phyloP scores from a whole-genome alignment of 805 yeast genomes.

The Saccharomyces jurei region DNA sequence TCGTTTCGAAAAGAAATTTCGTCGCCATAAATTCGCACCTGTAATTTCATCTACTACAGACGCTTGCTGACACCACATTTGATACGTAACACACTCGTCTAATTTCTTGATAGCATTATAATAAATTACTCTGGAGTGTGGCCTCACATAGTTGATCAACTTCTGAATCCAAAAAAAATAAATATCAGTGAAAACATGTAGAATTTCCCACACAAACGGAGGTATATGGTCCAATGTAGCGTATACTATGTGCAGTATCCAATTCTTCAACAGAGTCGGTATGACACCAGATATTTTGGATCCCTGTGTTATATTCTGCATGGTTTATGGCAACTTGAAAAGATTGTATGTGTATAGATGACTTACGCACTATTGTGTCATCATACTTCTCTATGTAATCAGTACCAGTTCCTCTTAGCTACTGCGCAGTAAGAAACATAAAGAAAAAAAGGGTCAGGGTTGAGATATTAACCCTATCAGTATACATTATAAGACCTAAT shows the following conservation, averaged over 20 bases:
- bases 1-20: constrained; percentile 69
- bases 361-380: neutral
- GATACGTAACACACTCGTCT: constrained; percentile 47
- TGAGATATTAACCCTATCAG: neutral
- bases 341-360: neutral
- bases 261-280: constrained; percentile 8
- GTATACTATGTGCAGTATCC: constrained; percentile 21
- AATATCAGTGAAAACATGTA: constrained; percentile 37
- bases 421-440: neutral
- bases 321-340: neutral
- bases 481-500: no score
- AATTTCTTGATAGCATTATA: constrained; percentile 42
- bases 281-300: neutral
- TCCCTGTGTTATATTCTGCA: neutral
- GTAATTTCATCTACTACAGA: constrained; percentile 41
- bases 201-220: constrained; percentile 34
- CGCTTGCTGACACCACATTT: constrained; percentile 61
- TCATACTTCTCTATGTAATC: neutral
- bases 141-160: constrained; percentile 22
- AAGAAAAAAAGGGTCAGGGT: neutral
- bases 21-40: constrained; percentile 62
- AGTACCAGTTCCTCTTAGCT: neutral
- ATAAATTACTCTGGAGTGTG: constrained; percentile 24
- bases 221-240: constrained; percentile 34
- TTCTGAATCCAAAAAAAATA: constrained; percentile 34